Evolutionary conservation across 192 early-diverging fungal species (phyloP).

Genomic region (Entomortierella beljakovae): DNA sequence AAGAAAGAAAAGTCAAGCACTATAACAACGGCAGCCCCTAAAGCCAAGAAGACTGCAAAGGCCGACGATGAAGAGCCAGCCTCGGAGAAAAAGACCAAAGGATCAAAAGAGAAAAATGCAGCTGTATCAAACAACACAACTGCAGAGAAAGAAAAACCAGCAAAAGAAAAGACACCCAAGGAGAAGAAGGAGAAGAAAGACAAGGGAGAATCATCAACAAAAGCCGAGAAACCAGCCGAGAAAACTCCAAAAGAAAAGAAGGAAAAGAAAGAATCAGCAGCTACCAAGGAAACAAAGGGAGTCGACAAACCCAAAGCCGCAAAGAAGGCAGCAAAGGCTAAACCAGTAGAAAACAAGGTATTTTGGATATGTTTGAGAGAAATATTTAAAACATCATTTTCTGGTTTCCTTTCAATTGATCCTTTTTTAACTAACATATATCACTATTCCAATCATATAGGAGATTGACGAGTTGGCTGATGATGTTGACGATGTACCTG

Average conservation of each 20-base stretch:
- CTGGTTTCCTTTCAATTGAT: not conserved
- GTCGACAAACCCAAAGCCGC: conserved; percentile 11
- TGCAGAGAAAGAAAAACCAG: not conserved
- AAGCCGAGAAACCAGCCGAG: conserved; percentile 9
- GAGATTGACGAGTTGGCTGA: conserved; percentile 28
- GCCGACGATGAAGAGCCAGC: not conserved
- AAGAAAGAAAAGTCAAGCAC: conserved; percentile 6
- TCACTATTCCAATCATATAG: not conserved
- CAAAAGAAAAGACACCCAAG: conserved; percentile 16
- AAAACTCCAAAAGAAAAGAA: conserved; percentile 35
- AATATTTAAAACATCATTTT: not conserved
- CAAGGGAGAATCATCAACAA: conserved; percentile 6
- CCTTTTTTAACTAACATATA: not conserved
- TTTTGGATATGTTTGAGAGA: not conserved
- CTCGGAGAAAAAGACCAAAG: conserved; percentile 11
- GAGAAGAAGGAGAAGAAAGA: conserved; percentile 33
- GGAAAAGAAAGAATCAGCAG: conserved; percentile 20
- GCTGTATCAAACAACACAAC: not conserved
- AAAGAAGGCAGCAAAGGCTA: conserved; percentile 33
- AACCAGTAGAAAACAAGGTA: conserved; percentile 13
- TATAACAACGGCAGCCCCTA: not conserved
- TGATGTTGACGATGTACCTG: conserved; percentile 18
- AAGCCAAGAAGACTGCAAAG: conserved; percentile 11
- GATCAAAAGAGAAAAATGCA: conserved; percentile 19
- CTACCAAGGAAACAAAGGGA: conserved; percentile 1